Base-by-base conservation (phyloP, 805 yeast genomes). In the Saturnispora zaruensis region DNA sequence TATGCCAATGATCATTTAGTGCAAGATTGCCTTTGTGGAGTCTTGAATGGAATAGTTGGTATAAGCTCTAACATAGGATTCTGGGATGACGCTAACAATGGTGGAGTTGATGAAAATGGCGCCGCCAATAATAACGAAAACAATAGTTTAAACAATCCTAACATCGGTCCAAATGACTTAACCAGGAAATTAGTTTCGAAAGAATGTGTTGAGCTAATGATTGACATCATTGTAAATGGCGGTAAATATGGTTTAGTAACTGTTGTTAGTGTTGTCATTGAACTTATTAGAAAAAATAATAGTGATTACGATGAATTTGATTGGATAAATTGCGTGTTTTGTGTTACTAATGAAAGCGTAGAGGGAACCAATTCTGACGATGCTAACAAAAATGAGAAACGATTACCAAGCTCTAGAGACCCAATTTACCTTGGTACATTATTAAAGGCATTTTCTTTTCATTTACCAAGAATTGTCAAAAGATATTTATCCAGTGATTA, bases 131-230 rank as follows among this genome's bases (percentile, higher is more conserved):
- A 54, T 18, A 64, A 60, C 21, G 63, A 61, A 41, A 46, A 21
- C 18, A 50, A 56, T 4, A 55, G 57, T 32, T 52, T 59, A 44
- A 84, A 84, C 50, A 90, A 86, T 51, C 85, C 96, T 2, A 86
- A 91, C 30, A 86, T 93, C 47, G 99, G 99, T 2, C 98, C 99
- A 1, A 93, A 93, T 61, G 96, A 87, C 60, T 73, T 93, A 30
- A 89, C 98, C 0, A 75, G 99, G 55, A 91, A 88, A 62, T 72
- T 93, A 37, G 97, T 90, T 5, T 83, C 93, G 2, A 78, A 78
- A 30, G 72, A 74, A 44, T 77, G 86, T 53, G 75, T 89, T 55
- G 69, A 75, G 48, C 76, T 76, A 54, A 74, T 93, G 65, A 81
- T 91, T 38, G 72, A 82, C 25, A 80, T 87, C 33, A 87, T 93